phyloP scores from a whole-genome alignment of 1,139 yeast species.

The Geotrichum phurueaensis region DNA sequence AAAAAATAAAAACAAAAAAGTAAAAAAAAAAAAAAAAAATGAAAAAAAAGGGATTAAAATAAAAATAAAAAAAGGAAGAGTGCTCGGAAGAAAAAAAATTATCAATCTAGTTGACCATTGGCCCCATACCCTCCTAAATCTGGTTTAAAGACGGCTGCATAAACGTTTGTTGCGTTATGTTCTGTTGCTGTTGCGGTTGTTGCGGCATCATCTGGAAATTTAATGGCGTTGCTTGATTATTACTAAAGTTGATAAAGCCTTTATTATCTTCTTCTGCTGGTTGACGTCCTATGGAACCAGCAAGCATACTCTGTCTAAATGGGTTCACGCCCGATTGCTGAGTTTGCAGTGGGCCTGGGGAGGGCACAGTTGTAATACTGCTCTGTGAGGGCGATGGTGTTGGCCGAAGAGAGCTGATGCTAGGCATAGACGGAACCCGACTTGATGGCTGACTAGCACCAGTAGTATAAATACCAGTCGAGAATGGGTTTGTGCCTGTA shows the following conservation, averaged over 20 bases:
- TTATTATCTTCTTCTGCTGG: background rate
- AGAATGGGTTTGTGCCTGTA: constrained; percentile 47
- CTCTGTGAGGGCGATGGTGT: constrained; percentile 8
- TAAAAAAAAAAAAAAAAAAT: background rate
- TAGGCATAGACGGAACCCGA: constrained; percentile 4
- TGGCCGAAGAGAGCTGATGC: constrained; percentile 9
- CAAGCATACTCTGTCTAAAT: constrained; percentile 12
- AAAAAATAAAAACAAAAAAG: background rate
- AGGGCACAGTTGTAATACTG: background rate
- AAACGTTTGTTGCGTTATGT: background rate
- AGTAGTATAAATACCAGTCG: constrained; percentile 23
- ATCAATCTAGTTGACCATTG: background rate
- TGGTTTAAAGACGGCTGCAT: background rate
- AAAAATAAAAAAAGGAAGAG: background rate
- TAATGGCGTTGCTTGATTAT: background rate
- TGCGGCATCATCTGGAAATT: background rate
- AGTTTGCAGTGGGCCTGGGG: constrained; percentile 7
- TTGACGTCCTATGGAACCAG: background rate
- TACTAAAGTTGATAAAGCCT: background rate
- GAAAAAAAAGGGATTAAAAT: background rate
- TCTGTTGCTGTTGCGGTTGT: background rate
- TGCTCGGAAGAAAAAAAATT: background rate
- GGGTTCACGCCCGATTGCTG: constrained; percentile 17
- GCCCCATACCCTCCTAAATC: background rate
- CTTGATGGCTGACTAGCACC: background rate